Conservation (phyloP, 345 rosid genomes). For the Fremontodendron californicum region DNA sequence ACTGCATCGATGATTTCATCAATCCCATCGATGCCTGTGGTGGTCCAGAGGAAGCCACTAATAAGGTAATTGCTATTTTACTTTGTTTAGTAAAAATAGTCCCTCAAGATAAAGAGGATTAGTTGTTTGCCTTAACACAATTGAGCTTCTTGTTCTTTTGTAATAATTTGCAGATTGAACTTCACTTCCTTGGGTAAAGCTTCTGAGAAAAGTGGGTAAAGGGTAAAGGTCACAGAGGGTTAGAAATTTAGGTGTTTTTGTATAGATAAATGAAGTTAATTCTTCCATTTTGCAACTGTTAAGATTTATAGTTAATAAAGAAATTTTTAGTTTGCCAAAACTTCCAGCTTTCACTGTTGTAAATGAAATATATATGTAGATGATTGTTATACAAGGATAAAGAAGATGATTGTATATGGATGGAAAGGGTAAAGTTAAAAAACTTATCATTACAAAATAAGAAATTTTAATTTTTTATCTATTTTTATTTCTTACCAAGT, state of each 20-base stretch:
- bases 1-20: constrained; percentile 27
- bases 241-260: constrained; percentile 2
- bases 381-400: too few relatives aligned
- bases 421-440: too few relatives aligned
- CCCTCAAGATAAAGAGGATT: not conserved
- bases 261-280: not conserved
- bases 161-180: constrained; percentile 58
- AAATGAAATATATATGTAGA: too few relatives aligned
- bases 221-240: not conserved
- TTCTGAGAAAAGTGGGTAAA: constrained; percentile 29
- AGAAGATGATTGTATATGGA: too few relatives aligned
- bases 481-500: too few relatives aligned
- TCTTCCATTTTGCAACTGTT: too few relatives aligned
- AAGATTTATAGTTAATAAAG: not conserved
- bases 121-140: not conserved
- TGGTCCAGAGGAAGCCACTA: constrained; percentile 58
- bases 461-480: too few relatives aligned
- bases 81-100: not conserved
- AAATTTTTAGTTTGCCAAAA: not conserved
- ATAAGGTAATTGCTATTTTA: constrained; percentile 50
- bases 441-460: too few relatives aligned
- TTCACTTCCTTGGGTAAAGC: constrained; percentile 75
- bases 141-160: not conserved
- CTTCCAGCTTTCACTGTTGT: too few relatives aligned
- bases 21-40: constrained; percentile 34